Base-by-base conservation (phyloP, 1,284 basidiomycete genomes). In the Cryptococcus jaspeensis region DNA sequence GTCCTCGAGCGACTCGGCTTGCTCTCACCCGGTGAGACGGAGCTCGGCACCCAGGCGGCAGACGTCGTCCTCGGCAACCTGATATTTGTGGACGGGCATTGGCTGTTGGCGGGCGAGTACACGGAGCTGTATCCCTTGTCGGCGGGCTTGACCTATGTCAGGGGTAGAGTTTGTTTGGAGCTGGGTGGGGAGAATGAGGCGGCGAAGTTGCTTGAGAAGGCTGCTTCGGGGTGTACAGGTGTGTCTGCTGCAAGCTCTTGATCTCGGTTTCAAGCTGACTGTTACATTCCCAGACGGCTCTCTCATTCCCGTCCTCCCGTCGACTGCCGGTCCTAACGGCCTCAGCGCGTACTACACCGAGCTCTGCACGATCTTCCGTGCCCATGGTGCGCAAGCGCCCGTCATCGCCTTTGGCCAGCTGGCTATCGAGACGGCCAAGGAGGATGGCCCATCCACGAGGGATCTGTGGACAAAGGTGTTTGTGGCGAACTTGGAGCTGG, bases 401-500 rank as follows among this genome's bases (percentile, higher is more conserved):
- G 87, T 91, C 61, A 84, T 89, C 36, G 75, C 77, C 23, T 95
- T 94, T 70, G 84, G 88, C 50, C 84, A 87, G 62, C 80, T 88
- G 35, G 90, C 92, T 4, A 81, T 94, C 53, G 85, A 87, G 36
- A 44, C 58, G 20, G 61, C 56, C 16, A 35, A 46, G 11, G 5
- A 28, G 2, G 55, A 51, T n/a, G 81, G 80, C 25, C 74, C 78
- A 20, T 83, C 87, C 61, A 84, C 84, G 3, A 79, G 83, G 37
- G 81, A 84, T 22, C 75, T 95, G 44, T 94, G 91, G 90, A 82
- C 82, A 56, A 85, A 80, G 57, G 80, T 93, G n/a, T 89, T 89
- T 75, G 84, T 86, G 70, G 88, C 88, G 28, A 84, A 87, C 59
- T 84, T 84, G 18, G 85, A 88, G 51, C 78, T 90, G 40, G 84